Evolutionary conservation across 2,329 filamentous ascomycete genomes (phyloP).

Genomic region (Paracamarosporium sp.): DNA sequence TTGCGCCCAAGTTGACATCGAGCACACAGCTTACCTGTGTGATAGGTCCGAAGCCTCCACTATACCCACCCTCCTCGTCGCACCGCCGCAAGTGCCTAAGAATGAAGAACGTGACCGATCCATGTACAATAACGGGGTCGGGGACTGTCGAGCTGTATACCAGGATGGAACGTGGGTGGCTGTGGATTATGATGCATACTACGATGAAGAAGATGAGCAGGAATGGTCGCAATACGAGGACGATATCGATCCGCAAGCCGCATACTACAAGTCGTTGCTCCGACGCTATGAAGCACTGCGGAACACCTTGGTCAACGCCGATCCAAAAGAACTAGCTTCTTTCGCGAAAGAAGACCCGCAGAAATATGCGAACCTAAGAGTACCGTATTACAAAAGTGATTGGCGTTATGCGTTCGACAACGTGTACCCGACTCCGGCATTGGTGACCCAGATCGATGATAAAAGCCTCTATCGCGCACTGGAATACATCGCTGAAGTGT

Average conservation of each 20-base stretch:
- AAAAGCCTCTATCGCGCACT: slow-evolving; percentile 71
- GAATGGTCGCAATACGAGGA: slow-evolving; percentile 8
- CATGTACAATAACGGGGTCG: slow-evolving; percentile 58
- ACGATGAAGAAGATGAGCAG: slow-evolving; percentile 8
- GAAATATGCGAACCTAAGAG: slow-evolving; percentile 13
- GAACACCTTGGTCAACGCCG: slow-evolving; percentile 62
- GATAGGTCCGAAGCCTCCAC: slow-evolving; percentile 75
- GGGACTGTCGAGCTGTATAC: slow-evolving; percentile 71
- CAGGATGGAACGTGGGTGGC: slow-evolving; percentile 79
- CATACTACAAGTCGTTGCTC: slow-evolving; percentile 72
- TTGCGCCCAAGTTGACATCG: slow-evolving; percentile 13
- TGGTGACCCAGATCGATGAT: slow-evolving; percentile 65
- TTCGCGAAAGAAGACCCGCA: slow-evolving; percentile 11
- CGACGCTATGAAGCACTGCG: slow-evolving; percentile 72
- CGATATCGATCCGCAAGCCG: slow-evolving; percentile 59
- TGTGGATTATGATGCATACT: slow-evolving; percentile 47
- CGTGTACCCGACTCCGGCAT: slow-evolving; percentile 54
- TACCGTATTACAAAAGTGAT: slow-evolving; percentile 45
- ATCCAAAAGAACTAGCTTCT: slow-evolving; percentile 59
- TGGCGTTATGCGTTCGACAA: slow-evolving; percentile 39
- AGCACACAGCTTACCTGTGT: slow-evolving; percentile 22
- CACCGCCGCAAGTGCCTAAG: slow-evolving; percentile 31
- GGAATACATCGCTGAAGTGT: slow-evolving; percentile 66
- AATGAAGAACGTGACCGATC: slow-evolving; percentile 31
- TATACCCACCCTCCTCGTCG: slow-evolving; percentile 75